Base-by-base conservation (phyloP, 805 yeast species). In the Millerozyma acaciae region DNA sequence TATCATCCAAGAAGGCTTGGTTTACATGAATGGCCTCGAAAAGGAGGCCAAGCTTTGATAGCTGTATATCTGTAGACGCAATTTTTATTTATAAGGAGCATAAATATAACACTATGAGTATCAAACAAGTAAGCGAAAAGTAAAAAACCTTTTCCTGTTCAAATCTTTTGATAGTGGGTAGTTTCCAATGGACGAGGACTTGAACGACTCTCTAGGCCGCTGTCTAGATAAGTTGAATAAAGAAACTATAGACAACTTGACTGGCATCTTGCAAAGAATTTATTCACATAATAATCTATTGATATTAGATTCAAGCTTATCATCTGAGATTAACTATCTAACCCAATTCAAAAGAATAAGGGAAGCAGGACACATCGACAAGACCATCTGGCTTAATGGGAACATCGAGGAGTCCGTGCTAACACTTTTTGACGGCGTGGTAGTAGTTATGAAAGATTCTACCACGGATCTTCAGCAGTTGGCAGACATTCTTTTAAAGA, bases 1-100 rank as follows among this genome's bases (percentile, higher is more conserved):
- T 0, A 65, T 78, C 1, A 53, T 77, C 6, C 90, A 84, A 53
- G 88, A 83, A 52, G 87, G 86, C 0, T 57, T 78, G 40, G 36
- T 73, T 48, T 32, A 46, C 47, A 36, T 62, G 32, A 53, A 54
- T 28, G 42, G 44, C 16, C 26, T 34, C 19, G 45, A 34, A 29
- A 28, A 26, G 13, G 37, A 27, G 10, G 48, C 51, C 6, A 47
- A 45, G 28, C 34, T 45, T 10, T 44, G 30, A 27, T 26, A 26
- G 17, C 22, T 20, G 8, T 20, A 8, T 20, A 20, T 20, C 22
- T 20, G 8, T 20, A 20, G 22, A 20, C 10, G 10, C 10, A 8
- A 20, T 20, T 20, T 20, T 20, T 8, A 8, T 8, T 10, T 8
- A 20, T 20, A 20, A 10, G 10, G 22, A 20, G 10, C 10, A 20